These are phyloP conservation scores for Rickenella mellea DNA, from an alignment of 768 basidiomycete genomes.

Conservation along the genomic window DNA sequence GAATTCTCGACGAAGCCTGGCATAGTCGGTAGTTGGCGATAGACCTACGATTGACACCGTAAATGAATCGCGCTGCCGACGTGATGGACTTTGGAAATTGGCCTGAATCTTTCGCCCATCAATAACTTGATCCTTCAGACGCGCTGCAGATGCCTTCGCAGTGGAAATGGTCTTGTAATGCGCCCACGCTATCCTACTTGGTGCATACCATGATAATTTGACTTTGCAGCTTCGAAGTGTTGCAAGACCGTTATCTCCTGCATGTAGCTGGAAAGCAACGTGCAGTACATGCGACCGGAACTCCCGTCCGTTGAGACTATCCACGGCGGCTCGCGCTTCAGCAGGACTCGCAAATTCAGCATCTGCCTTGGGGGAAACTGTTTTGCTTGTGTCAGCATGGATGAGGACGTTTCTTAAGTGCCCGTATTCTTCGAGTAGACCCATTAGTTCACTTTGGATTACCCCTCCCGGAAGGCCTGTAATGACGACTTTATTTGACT, in stretches of 20 bases:
- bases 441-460: constrained; percentile 22
- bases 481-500: constrained; percentile 52
- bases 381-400: constrained; percentile 29
- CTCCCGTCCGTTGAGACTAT: constrained; percentile 36
- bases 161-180: constrained; percentile 44
- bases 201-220: constrained; percentile 50
- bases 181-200: constrained; percentile 47
- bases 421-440: constrained; percentile 38
- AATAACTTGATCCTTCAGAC: constrained; percentile 26
- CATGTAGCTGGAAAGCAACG: constrained; percentile 34
- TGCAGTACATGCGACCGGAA: constrained; percentile 30
- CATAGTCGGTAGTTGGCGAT: constrained; percentile 30
- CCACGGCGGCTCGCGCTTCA: constrained; percentile 44
- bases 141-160: constrained; percentile 42
- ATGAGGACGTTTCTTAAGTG: constrained; percentile 28
- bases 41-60: constrained; percentile 53
- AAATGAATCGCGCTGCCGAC: constrained; percentile 43
- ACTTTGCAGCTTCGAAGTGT: constrained; percentile 45
- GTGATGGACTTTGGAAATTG: constrained; percentile 37
- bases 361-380: constrained; percentile 28
- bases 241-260: constrained; percentile 24
- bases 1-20: constrained; percentile 26
- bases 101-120: constrained; percentile 36
- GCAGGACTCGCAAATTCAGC: constrained; percentile 38
- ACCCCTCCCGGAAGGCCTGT: constrained; percentile 35